Base-by-base conservation (phyloP, 2,329 filamentous ascomycete species). In the Cladosporium sp. region DNA sequence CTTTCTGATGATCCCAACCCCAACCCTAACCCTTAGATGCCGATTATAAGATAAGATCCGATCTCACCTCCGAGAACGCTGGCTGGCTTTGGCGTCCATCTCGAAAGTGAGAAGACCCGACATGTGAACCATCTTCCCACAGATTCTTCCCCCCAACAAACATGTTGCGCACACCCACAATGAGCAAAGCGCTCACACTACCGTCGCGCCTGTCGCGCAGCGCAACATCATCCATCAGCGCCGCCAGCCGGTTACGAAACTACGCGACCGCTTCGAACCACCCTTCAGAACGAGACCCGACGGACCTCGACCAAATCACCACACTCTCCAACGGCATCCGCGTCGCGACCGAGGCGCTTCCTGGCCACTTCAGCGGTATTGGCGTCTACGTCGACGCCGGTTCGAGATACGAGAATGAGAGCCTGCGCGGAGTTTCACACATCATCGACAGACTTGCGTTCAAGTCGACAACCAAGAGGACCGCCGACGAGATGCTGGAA, bases 341-440 rank as follows among this genome's bases (percentile, higher is more conserved):
- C 52, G 89, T 99, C 53, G 93, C 93, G 19, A 96, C 92, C 39
- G 93, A 99, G 69, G 90, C 91, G 51, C 80, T 97, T 9, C 91
- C 92, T 1, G 93, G 93, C 37, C 91, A 91, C 60, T 99, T 99
- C 70, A 88, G 91, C 3, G 93, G 90, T 44, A 87, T 99, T 13
- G 93, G 93, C 39, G 89, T 97, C 56, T 99, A 96, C 73, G 83
- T 99, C 65, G 91, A 97, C 68, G 90, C 89, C 24, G 93, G 93
- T 13, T 97, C 93, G 49, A 83, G 93, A 59, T 97, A 93, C 74
- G 93, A 99, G 71, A 92, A 88, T 67, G 80, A 84, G 37, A 83
- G 84, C 42, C 76, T 99, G 49, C 85, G 89, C 53, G 93, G 93
- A 39, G 88, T 95, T 22, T 96, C 90, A 68, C 93, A 99, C 70